phyloP scores from a whole-genome alignment of 352 stramenopile genomes.

The Phytophthora citricola region DNA sequence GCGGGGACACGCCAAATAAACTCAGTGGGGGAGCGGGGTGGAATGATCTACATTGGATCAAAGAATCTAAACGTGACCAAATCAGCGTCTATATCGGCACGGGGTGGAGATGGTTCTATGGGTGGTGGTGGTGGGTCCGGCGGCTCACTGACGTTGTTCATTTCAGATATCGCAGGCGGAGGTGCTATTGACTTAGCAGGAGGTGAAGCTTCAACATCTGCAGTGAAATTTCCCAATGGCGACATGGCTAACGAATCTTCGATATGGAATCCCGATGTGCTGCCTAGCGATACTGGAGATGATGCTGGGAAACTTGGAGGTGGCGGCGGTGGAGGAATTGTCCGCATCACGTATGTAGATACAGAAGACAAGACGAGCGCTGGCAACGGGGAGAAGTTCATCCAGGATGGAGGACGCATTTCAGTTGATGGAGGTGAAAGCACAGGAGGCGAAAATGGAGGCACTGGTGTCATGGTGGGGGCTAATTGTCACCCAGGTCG shows the following conservation, averaged over 20 bases:
- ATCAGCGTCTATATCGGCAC: slow-evolving; percentile 51
- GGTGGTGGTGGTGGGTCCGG: slow-evolving; percentile 77
- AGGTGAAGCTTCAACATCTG: slow-evolving; percentile 41
- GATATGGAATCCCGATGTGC: slow-evolving; percentile 44
- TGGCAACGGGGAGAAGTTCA: slow-evolving; percentile 62
- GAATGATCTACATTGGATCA: slow-evolving; percentile 72
- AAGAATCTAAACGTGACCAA: slow-evolving; percentile 58
- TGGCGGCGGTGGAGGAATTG: slow-evolving; percentile 62
- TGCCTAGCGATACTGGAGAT: slow-evolving; percentile 11
- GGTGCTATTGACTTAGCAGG: slow-evolving; percentile 66
- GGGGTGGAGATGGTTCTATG: slow-evolving; percentile 59
- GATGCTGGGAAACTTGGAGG: slow-evolving; percentile 51
- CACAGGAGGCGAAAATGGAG: slow-evolving; percentile 66
- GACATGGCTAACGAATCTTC: slow-evolving; percentile 20
- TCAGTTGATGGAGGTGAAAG: slow-evolving; percentile 53
- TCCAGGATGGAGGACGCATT: slow-evolving; percentile 61
- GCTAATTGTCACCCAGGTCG: slow-evolving; percentile 71
- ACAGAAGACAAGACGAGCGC: slow-evolving; percentile 19
- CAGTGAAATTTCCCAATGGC: slow-evolving; percentile 4
- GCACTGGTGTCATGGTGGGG: slow-evolving; percentile 52
- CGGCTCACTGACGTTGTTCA: slow-evolving; percentile 65
- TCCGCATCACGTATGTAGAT: slow-evolving; percentile 64
- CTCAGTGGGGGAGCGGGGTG: slow-evolving; percentile 78
- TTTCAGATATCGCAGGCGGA: slow-evolving; percentile 65
- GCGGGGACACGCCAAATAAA: slow-evolving; percentile 53